These are phyloP conservation scores for Pythium aristosporum DNA, from an alignment of 352 stramenopile genomes.

Conservation along the genomic window DNA sequence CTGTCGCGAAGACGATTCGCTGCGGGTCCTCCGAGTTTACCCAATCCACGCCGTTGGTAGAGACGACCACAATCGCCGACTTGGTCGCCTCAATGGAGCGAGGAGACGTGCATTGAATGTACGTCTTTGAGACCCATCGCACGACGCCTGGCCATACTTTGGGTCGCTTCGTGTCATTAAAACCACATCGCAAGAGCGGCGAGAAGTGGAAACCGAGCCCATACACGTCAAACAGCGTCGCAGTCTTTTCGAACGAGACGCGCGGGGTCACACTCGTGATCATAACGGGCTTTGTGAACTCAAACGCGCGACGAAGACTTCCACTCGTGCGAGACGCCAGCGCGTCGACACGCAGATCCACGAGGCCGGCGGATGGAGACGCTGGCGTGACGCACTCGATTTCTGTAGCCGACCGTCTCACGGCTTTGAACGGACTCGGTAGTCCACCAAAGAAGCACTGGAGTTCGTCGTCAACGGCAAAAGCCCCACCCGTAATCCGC, in stretches of 20 bases:
- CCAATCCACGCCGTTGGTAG: slow-evolving; percentile 55
- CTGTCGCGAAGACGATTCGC: slow-evolving; percentile 22
- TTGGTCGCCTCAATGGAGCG: slow-evolving; percentile 22
- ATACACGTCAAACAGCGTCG: slow-evolving; percentile 59
- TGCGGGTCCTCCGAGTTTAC: background rate
- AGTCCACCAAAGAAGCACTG: slow-evolving; percentile 46
- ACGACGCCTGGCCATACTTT: slow-evolving; percentile 17
- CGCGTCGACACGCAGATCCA: slow-evolving; percentile 27
- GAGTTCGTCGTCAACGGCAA: slow-evolving; percentile 42
- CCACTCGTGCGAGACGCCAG: slow-evolving; percentile 25
- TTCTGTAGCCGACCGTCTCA: slow-evolving; percentile 40
- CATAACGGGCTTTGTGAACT: slow-evolving; percentile 38
- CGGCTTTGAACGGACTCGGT: slow-evolving; percentile 22
- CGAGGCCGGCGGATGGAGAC: slow-evolving; percentile 13
- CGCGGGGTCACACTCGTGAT: slow-evolving; percentile 44
- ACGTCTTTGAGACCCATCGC: slow-evolving; percentile 40
- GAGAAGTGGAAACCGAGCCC: slow-evolving; percentile 54
- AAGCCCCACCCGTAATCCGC: slow-evolving; percentile 51
- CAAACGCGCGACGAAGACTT: slow-evolving; percentile 34
- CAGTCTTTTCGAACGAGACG: slow-evolving; percentile 38
- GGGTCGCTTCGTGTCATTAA: slow-evolving; percentile 19
- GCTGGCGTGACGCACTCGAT: slow-evolving; percentile 44
- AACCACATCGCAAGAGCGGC: slow-evolving; percentile 42
- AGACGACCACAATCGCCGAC: slow-evolving; percentile 35
- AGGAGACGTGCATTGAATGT: slow-evolving; percentile 51